Evolutionary conservation across 495 filamentous ascomycete genomes (phyloP).

Genomic region (Aspergillus indologenus): DNA sequence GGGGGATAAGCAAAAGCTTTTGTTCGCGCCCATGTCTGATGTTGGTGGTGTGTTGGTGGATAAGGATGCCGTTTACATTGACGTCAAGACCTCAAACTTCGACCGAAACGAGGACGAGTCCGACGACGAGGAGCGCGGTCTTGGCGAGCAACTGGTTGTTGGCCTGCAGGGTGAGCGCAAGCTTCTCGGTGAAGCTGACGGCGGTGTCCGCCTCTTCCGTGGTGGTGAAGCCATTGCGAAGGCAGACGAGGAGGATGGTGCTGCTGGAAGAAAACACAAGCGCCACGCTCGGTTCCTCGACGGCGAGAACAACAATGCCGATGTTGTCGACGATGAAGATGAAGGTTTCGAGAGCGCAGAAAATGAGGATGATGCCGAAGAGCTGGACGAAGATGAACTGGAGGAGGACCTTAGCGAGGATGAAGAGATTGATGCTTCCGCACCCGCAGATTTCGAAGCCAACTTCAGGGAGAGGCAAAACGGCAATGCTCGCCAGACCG

Average conservation of each 20-base stretch:
- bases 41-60: slow-evolving; percentile 86
- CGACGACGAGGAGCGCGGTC: slow-evolving; percentile 65
- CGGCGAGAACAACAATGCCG: slow-evolving; percentile 51
- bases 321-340: slow-evolving; percentile 53
- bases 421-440: slow-evolving; percentile 41
- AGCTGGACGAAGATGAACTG: slow-evolving; percentile 29
- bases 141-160: slow-evolving; percentile 91
- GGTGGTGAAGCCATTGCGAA: slow-evolving; percentile 67
- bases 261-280: slow-evolving; percentile 65
- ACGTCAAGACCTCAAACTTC: slow-evolving; percentile 73
- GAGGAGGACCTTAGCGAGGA: slow-evolving; percentile 31
- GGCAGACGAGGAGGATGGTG: slow-evolving; percentile 57
- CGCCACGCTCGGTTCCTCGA: slow-evolving; percentile 65
- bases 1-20: slow-evolving; percentile 91
- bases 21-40: slow-evolving; percentile 97
- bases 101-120: slow-evolving; percentile 60
- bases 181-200: slow-evolving; percentile 75
- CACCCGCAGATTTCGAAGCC: slow-evolving; percentile 39
- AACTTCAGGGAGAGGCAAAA: slow-evolving; percentile 46
- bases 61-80: slow-evolving; percentile 78
- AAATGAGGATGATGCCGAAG: slow-evolving; percentile 51
- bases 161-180: slow-evolving; percentile 79
- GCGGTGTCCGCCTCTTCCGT: slow-evolving; percentile 79
- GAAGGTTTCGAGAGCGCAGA: slow-evolving; percentile 64
- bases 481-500: slow-evolving; percentile 39